Evolutionary conservation across 768 basidiomycete genomes (phyloP).

Genomic region (Psilocybe cyanescens): DNA sequence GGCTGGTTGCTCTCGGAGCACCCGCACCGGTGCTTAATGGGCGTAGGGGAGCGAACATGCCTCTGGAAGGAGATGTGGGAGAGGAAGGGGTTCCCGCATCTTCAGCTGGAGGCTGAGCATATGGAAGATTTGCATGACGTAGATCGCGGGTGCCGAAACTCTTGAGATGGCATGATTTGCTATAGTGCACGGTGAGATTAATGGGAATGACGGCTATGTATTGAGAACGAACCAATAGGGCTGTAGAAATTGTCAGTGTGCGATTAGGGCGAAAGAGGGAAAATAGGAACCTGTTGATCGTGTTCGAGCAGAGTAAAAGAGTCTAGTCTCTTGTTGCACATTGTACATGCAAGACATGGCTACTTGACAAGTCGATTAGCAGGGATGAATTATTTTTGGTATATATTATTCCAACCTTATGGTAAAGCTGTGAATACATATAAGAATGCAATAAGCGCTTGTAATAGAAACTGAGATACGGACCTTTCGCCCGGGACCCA

Average conservation of each 20-base stretch:
- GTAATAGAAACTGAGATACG: constrained; percentile 22
- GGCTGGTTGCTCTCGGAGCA: constrained; percentile 8
- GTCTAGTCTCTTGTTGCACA: constrained; percentile 79
- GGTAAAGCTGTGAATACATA: constrained; percentile 62
- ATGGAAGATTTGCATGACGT: constrained; percentile 70
- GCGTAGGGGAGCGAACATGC: constrained; percentile 14
- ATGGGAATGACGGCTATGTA: not conserved
- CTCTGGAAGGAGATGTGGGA: constrained; percentile 16
- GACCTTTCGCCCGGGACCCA: constrained; percentile 91
- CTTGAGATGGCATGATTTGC: constrained; percentile 83
- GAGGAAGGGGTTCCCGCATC: constrained; percentile 31
- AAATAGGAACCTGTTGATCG: constrained; percentile 67
- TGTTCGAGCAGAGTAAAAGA: constrained; percentile 81
- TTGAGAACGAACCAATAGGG: constrained; percentile 51
- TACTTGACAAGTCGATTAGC: constrained; percentile 28
- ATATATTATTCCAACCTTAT: constrained; percentile 54
- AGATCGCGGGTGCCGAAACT: constrained; percentile 79
- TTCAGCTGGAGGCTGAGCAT: constrained; percentile 34
- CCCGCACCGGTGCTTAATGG: constrained; percentile 21
- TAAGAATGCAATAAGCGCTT: constrained; percentile 2
- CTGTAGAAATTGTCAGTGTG: constrained; percentile 25
- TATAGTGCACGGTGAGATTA: constrained; percentile 28
- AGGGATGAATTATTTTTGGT: not conserved
- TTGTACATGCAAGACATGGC: constrained; percentile 81
- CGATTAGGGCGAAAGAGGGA: not conserved